phyloP scores from a whole-genome alignment of 352 stramenopile genomes.

The Pythium phragmiticola region DNA sequence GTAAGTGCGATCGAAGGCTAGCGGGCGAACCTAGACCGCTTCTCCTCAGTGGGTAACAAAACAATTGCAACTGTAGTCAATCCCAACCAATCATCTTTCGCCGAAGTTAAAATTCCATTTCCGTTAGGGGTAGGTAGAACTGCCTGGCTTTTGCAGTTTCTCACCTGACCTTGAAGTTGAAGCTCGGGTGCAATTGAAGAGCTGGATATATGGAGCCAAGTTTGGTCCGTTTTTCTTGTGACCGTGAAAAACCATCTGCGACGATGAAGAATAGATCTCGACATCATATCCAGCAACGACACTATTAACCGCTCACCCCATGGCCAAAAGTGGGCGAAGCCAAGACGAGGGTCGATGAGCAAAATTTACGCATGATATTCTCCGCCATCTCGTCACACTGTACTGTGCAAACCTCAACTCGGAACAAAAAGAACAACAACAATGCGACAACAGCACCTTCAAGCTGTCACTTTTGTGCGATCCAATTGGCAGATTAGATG shows the following conservation, averaged over 20 bases:
- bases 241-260: background rate
- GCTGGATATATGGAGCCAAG: background rate
- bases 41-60: background rate
- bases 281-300: background rate
- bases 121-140: slow-evolving; percentile 3
- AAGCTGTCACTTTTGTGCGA: slow-evolving; percentile 5
- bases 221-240: background rate
- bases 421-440: slow-evolving; percentile 7
- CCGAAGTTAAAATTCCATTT: slow-evolving; percentile 16
- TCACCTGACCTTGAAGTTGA: slow-evolving; percentile 17
- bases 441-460: background rate
- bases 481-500: background rate
- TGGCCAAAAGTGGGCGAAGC: background rate
- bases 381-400: background rate
- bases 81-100: slow-evolving; percentile 12
- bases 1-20: background rate
- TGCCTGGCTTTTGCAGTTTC: slow-evolving; percentile 8
- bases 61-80: background rate
- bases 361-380: background rate
- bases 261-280: background rate
- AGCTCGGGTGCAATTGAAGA: slow-evolving; percentile 1
- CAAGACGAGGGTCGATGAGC: background rate
- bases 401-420: background rate
- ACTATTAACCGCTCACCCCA: background rate
- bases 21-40: slow-evolving; percentile 6